A percentile compares a stretch with the other conserved stretches of the same genome.
phyloP scores from a whole-genome alignment of 371 early-diverging fungal genomes.

The Mortierella polycephala region DNA sequence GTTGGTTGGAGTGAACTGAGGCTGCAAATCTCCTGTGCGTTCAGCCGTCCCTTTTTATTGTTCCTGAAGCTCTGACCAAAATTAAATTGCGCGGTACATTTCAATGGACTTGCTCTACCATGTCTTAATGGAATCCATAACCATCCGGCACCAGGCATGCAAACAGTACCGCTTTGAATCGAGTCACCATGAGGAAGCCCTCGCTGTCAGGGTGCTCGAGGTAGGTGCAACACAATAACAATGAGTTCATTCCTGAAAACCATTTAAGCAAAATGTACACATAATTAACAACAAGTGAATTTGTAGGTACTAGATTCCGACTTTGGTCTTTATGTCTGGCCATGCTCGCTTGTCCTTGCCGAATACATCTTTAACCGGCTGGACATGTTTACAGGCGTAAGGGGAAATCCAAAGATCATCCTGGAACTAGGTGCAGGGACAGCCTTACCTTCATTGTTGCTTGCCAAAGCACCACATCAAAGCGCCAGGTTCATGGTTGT shows the following conservation, averaged over 20 bases:
- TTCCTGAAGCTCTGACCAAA: too few species aligned
- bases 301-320: conserved; percentile 61
- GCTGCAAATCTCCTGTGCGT: not conserved
- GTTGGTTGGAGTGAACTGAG: not conserved
- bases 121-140: not conserved
- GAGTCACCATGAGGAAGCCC: not conserved
- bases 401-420: conserved; percentile 7
- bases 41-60: conserved; percentile 1
- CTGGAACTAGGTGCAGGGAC: conserved; percentile 64
- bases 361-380: conserved; percentile 60
- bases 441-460: conserved; percentile 62
- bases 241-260: not conserved
- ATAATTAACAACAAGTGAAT: not conserved
- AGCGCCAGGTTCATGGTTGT: conserved; percentile 44
- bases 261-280: not conserved
- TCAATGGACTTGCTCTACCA: not conserved
- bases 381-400: conserved; percentile 18
- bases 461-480: conserved; percentile 44
- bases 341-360: conserved; percentile 62
- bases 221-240: conserved; percentile 2
- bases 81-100: not conserved
- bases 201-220: conserved; percentile 44
- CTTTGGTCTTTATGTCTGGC: conserved; percentile 70
- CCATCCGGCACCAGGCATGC: conserved; percentile 15
- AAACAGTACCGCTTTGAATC: conserved; percentile 25